These are phyloP conservation scores for Atractiella rhizophila DNA, from an alignment of 768 basidiomycete species.

Conservation along the genomic window DNA sequence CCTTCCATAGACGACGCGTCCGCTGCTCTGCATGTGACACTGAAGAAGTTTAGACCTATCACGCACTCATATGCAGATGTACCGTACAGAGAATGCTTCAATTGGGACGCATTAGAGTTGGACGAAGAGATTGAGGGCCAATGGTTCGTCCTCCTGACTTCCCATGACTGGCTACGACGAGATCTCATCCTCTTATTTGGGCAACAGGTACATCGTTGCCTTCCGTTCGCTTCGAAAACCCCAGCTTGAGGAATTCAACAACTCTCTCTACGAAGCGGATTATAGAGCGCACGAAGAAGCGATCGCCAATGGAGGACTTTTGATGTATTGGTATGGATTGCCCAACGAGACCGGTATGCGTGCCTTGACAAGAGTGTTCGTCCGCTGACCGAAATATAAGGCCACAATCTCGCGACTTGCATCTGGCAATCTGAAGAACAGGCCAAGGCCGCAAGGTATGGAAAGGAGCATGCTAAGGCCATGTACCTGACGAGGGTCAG, in stretches of 20 bases:
- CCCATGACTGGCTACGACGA: neutral
- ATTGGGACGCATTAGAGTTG: slow-evolving; percentile 50
- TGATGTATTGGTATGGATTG: slow-evolving; percentile 48
- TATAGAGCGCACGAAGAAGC: slow-evolving; percentile 77
- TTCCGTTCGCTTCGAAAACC: slow-evolving; percentile 52
- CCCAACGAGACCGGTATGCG: neutral
- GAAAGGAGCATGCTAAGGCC: slow-evolving; percentile 56
- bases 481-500: slow-evolving; percentile 45
- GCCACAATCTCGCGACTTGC: slow-evolving; percentile 55
- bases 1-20: slow-evolving; percentile 69
- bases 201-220: slow-evolving; percentile 46
- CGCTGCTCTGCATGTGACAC: slow-evolving; percentile 55
- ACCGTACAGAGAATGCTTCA: slow-evolving; percentile 56
- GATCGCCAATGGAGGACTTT: slow-evolving; percentile 33
- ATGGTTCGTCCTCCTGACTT: slow-evolving; percentile 27
- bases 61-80: slow-evolving; percentile 32
- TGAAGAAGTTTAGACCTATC: slow-evolving; percentile 47
- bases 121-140: slow-evolving; percentile 49
- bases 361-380: neutral
- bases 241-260: slow-evolving; percentile 6
- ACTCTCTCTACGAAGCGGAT: slow-evolving; percentile 57
- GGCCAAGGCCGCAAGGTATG: slow-evolving; percentile 51
- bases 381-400: slow-evolving; percentile 1
- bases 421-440: slow-evolving; percentile 78
- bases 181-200: neutral